Percentiles rank a stretch among this genome's conserved stretches.
Conservation (phyloP, 2,329 filamentous ascomycete genomes). For the Beauveria sp. region DNA sequence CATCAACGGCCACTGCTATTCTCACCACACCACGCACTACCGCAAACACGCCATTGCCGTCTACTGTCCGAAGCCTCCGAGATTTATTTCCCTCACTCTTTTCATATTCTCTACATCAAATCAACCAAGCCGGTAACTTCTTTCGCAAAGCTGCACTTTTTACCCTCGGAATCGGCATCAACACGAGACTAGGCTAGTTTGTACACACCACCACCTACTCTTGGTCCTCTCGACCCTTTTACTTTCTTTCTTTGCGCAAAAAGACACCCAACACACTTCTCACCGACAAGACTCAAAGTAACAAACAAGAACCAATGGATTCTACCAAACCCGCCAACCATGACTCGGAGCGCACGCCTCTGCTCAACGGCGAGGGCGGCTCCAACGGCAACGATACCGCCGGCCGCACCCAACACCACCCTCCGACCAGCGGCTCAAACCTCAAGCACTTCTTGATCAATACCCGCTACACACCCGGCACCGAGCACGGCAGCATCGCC, state of each 20-base stretch:
- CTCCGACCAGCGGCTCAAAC: slow-evolving; percentile 10
- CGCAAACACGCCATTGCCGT: not conserved
- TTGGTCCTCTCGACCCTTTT: not conserved
- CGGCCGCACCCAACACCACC: not conserved
- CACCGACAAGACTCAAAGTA: not conserved
- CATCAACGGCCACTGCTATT: not conserved
- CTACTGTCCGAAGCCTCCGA: not conserved
- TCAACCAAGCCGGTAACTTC: not conserved
- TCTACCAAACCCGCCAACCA: slow-evolving; percentile 23
- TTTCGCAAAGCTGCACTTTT: not conserved
- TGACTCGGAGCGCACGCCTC: slow-evolving; percentile 32
- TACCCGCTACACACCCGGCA: slow-evolving; percentile 42
- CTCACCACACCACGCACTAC: not conserved
- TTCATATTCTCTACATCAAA: not conserved
- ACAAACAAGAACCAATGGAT: slow-evolving; percentile 19
- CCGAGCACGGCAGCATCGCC: slow-evolving; percentile 37
- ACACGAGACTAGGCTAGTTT: not conserved
- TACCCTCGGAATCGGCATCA: not conserved
- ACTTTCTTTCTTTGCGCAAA: too few species aligned
- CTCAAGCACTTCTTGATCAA: slow-evolving; percentile 41
- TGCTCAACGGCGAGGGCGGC: slow-evolving; percentile 29
- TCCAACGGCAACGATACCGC: not conserved
- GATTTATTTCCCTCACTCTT: not conserved
- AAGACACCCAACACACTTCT: not conserved
- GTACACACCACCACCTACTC: not conserved